Base-by-base conservation (phyloP, 148 eudicot species). In the Rhododendron williamsianum region DNA sequence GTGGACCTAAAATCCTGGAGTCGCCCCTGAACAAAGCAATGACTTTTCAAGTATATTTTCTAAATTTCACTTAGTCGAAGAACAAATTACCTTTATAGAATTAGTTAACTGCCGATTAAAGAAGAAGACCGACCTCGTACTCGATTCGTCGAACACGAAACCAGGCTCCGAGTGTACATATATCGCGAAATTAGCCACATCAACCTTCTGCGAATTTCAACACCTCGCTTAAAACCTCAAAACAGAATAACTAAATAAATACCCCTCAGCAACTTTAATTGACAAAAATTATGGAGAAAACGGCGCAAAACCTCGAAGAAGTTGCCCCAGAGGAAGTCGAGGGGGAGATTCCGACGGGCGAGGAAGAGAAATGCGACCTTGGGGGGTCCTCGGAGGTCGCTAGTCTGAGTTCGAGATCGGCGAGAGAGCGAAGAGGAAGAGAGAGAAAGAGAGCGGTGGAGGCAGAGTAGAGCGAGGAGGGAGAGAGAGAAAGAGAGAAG, bases 81-180 rank as follows among this genome's bases (percentile, higher is more conserved):
- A 25, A 51, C 10, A 6, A 54, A 72, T 56, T 86, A 96, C 99
- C 99, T 95, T 91, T 73, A 96, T 92, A 91, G 96, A 91, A 85
- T 94, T 90, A 73, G 76, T 89, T 90, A 96, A 89, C 67, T 95
- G 99, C 51, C 96, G 91, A 85, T 91, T 90, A 85, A 87, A 92
- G 88, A 96, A 96, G 80, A 94, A 82, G 76, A 91, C 82, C 21
- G 96, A 96, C 58, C 92, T 90, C 13, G 97, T 95, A 54, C 92
- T 96, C 9, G 98, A 92, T 81, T 95, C 95, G 87, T 95, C 96
- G 84, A 96, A 93, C 85, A 95, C 92, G 87, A 94, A 95, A 51
- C 99, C 98, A 77, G 99, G 99, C 84, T 94, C 94, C 38, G 98
- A 91, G 86, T 96, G 99, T 81, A 96, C 81, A 87, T 94, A 93